phyloP scores from a whole-genome alignment of 495 filamentous ascomycete genomes.

The Pyrenopolyporus hunteri region DNA sequence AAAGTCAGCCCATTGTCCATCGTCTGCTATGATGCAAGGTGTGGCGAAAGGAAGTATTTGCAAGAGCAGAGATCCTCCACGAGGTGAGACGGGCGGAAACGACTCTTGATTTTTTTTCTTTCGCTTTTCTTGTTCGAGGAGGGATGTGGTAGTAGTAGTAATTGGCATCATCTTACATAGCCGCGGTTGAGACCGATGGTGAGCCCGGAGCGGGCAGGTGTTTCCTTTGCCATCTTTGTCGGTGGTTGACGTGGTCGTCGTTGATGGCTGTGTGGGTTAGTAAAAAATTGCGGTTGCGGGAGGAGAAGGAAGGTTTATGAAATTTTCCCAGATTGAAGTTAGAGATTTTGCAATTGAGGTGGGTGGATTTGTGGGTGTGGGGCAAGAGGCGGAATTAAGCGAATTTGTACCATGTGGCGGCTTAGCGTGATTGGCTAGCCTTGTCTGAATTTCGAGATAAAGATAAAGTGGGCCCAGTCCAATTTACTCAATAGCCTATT shows the following conservation, averaged over 20 bases:
- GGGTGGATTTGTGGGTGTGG: slow-evolving; percentile 35
- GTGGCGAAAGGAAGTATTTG: slow-evolving; percentile 35
- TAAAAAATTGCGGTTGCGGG: slow-evolving; percentile 31
- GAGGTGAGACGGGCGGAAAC: slow-evolving; percentile 59
- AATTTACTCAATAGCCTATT: slow-evolving; percentile 7
- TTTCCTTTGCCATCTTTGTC: slow-evolving; percentile 49
- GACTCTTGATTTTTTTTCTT: slow-evolving; percentile 33
- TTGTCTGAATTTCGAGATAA: slow-evolving; percentile 2
- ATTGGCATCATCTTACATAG: slow-evolving; percentile 65
- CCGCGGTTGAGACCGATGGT: slow-evolving; percentile 85
- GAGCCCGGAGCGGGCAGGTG: slow-evolving; percentile 71
- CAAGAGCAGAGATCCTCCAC: slow-evolving; percentile 65
- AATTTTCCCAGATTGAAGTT: slow-evolving; percentile 19
- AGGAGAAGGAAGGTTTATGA: slow-evolving; percentile 16
- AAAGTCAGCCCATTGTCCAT: slow-evolving; percentile 53
- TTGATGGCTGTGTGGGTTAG: slow-evolving; percentile 42
- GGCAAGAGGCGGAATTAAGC: slow-evolving; percentile 28
- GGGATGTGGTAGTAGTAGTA: background rate
- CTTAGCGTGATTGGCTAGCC: slow-evolving; percentile 25
- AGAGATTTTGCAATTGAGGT: slow-evolving; percentile 32
- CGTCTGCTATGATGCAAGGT: slow-evolving; percentile 42
- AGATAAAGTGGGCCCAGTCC: background rate
- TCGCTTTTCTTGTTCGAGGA: background rate
- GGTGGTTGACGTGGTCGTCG: slow-evolving; percentile 32
- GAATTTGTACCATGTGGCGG: slow-evolving; percentile 12